These are phyloP conservation scores for Rhizopus sp. DNA, from an alignment of 371 early-diverging fungal genomes.

Conservation along the genomic window DNA sequence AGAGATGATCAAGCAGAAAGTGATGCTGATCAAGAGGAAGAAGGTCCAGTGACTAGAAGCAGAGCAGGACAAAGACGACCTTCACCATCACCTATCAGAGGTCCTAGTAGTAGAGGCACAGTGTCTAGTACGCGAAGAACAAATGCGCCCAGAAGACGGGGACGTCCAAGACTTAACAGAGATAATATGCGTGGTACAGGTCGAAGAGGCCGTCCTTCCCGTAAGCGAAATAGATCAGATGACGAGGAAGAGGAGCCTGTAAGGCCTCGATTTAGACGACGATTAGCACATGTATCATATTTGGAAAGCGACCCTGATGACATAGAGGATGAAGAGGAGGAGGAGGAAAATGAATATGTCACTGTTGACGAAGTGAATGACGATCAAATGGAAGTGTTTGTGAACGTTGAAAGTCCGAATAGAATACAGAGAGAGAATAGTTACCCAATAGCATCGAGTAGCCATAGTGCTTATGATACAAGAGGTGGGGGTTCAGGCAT, in stretches of 20 bases:
- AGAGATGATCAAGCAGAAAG: conserved; percentile 22
- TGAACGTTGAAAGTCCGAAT: conserved; percentile 22
- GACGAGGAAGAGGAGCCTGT: conserved; percentile 35
- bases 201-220: conserved; percentile 14
- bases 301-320: conserved; percentile 57
- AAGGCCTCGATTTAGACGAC: conserved; percentile 50
- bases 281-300: conserved; percentile 38
- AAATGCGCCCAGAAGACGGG: conserved; percentile 5
- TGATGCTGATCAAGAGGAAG: conserved; percentile 32
- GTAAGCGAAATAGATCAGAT: conserved; percentile 32
- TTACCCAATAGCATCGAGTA: conserved; percentile 5
- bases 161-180: conserved; percentile 8
- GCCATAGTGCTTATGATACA: not conserved
- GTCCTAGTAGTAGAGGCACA: not conserved
- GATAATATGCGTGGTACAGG: conserved; percentile 7
- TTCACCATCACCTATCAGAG: conserved; percentile 10
- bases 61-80: conserved; percentile 28
- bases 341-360: conserved; percentile 27
- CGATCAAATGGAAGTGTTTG: conserved; percentile 22
- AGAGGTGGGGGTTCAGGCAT: not conserved
- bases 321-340: conserved; percentile 41
- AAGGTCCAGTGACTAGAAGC: conserved; percentile 39
- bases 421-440: conserved; percentile 11
- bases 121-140: conserved; percentile 4
- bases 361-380: conserved; percentile 30